Conservation (phyloP, 257 asterid genomes). For the Forsythia viridissima region DNA sequence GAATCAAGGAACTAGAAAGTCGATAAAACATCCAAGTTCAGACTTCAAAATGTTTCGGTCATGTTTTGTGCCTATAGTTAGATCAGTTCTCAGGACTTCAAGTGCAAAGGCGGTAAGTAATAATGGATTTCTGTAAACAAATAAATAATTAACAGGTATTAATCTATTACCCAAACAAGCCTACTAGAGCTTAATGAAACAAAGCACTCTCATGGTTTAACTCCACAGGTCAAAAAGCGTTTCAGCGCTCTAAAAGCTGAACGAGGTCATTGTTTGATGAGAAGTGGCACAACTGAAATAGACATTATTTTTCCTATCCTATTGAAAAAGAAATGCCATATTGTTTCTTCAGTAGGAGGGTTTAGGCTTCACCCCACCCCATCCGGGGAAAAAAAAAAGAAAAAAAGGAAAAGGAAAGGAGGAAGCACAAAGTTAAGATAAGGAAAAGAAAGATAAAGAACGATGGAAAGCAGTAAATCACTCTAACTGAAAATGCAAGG, state of each 20-base stretch:
- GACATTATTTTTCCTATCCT: background rate
- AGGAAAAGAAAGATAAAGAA: background rate
- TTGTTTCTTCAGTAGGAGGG: background rate
- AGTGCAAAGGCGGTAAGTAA: background rate
- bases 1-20: background rate
- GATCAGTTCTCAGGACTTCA: background rate
- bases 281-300: background rate
- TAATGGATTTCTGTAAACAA: background rate
- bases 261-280: background rate
- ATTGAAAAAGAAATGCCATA: background rate
- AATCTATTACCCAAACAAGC: background rate
- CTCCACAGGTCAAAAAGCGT: background rate
- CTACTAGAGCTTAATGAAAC: background rate
- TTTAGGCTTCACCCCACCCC: background rate
- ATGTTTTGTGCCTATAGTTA: background rate
- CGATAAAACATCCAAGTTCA: background rate
- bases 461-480: background rate
- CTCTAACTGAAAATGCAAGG: background rate
- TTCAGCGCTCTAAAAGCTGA: background rate
- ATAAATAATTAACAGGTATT: background rate
- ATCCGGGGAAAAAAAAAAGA: background rate
- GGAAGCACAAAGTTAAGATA: background rate
- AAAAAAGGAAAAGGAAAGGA: background rate
- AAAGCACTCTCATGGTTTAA: background rate
- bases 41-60: background rate